Evolutionary conservation across 2,329 filamentous ascomycete genomes (phyloP).

Genomic region (Nemania abortiva): DNA sequence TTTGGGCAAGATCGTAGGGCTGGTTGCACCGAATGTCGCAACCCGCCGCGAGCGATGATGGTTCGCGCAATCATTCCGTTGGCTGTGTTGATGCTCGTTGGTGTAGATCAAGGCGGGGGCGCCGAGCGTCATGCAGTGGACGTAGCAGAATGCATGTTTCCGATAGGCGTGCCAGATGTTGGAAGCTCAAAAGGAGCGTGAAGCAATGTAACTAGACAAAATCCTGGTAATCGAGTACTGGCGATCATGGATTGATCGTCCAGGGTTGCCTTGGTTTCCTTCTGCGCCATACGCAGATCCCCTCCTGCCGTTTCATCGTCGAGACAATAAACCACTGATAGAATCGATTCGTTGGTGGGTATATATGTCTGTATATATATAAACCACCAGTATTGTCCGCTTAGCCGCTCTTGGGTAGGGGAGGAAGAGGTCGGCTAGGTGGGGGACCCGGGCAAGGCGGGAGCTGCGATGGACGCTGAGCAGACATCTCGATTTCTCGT

Average conservation of each 20-base stretch:
- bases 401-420: slow-evolving; percentile 72
- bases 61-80: slow-evolving; percentile 13
- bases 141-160: slow-evolving; percentile 32
- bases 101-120: slow-evolving; percentile 27
- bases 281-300: slow-evolving; percentile 28
- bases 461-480: slow-evolving; percentile 73
- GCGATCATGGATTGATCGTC: slow-evolving; percentile 40
- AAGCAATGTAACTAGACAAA: slow-evolving; percentile 42
- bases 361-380: slow-evolving; percentile 3
- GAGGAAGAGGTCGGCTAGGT: slow-evolving; percentile 73
- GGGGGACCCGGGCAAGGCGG: slow-evolving; percentile 76
- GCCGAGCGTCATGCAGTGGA: slow-evolving; percentile 38
- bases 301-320: slow-evolving; percentile 41
- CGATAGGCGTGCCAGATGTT: slow-evolving; percentile 42
- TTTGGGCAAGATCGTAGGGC: slow-evolving; percentile 12
- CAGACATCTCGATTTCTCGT: slow-evolving; percentile 62
- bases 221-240: slow-evolving; percentile 41
- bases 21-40: slow-evolving; percentile 21
- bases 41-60: slow-evolving; percentile 3
- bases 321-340: slow-evolving; percentile 37
- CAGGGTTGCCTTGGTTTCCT: slow-evolving; percentile 39
- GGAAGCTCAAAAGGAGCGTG: slow-evolving; percentile 36
- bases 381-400: slow-evolving; percentile 1
- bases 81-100: slow-evolving; percentile 28
- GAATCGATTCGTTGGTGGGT: slow-evolving; percentile 30